A percentile compares a stretch with the other conserved stretches of the same genome.
phyloP scores from a whole-genome alignment of 352 stramenopile genomes.

The Phytophthora megakarya region DNA sequence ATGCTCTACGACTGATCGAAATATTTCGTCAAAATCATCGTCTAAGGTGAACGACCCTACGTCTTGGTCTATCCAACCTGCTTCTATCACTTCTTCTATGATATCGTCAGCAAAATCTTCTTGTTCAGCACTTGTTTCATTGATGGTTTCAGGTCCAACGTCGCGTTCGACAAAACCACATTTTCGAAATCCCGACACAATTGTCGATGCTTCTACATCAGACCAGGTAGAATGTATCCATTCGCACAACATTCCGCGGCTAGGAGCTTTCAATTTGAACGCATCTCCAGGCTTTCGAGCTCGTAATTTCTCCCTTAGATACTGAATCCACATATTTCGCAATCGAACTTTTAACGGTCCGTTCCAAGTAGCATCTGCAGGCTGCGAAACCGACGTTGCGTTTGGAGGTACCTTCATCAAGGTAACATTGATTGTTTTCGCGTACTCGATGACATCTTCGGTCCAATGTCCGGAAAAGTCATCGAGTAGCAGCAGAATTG shows the following conservation, averaged over 20 bases:
- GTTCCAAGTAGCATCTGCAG: not conserved
- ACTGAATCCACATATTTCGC: not conserved
- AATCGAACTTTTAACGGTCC: not conserved
- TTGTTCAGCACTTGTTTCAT: not conserved
- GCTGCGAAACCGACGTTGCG: not conserved
- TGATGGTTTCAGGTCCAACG: too few relatives aligned
- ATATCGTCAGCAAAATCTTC: slow-evolving; percentile 4
- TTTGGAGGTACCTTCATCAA: not conserved
- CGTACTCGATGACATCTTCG: not conserved
- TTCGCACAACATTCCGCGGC: too few relatives aligned
- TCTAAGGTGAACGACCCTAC: slow-evolving; percentile 5
- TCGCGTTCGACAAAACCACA: too few relatives aligned
- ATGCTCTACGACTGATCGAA: not conserved
- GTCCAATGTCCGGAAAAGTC: not conserved
- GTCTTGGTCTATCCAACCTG: slow-evolving; percentile 4
- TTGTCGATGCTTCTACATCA: too few relatives aligned
- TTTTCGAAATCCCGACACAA: too few relatives aligned
- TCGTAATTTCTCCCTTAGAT: not conserved
- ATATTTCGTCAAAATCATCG: slow-evolving; percentile 11
- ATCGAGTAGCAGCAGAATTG: not conserved
- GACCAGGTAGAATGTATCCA: too few relatives aligned
- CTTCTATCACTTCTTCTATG: not conserved
- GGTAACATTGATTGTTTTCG: not conserved
- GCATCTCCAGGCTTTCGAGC: too few relatives aligned
- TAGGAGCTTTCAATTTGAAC: too few relatives aligned